Base-by-base conservation (phyloP, 371 early-diverging fungal genomes). In the Basidiobolus meristosporus region DNA sequence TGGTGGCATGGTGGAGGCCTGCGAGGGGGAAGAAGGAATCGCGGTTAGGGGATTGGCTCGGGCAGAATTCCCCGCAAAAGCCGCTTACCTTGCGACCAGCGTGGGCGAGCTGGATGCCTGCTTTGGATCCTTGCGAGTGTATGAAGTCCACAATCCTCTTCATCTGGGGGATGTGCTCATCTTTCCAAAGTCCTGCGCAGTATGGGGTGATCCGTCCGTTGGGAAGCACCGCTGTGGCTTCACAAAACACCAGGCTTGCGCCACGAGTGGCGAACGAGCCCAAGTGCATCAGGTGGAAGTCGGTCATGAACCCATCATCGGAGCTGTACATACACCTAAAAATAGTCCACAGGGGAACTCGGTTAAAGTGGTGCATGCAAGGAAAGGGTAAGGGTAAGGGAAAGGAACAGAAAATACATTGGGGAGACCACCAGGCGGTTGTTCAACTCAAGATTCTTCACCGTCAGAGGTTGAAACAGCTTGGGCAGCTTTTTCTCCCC, bases 351-450 rank as follows among this genome's bases (percentile, higher is more conserved):
- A n/a, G n/a, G 38, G 2, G 6, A 38, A 11, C 15, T 30, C 12
- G 5, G 9, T 19, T 20, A 26, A 26, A 22, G 14, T 15, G 19
- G 20, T 51, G 28, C 5, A 19, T 31, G 19, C 15, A 22, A 31
- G 10, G 9, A 31, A 18, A 41, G n/a, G 9, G 6, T 31, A 20
- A 37, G 48, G 10, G 11, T 31, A 5, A 17, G 19, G 39, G 26
- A 6, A 31, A n/a, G 9, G 23, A n/a, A 11, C 53, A 57, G 70
- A 59, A 51, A 49, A 53, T 68, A 78, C 89, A 87, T 88, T 18
- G 90, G 88, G 7, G 81, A 65, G 11, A 88, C 78, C 3, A 65
- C 62, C 9, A 85, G 49, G 12, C 89, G 60, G 59, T 88, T 90
- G 45, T 73, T 68, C 31, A 80, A 53, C 0, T 61, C 62, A 31